phyloP scores from a whole-genome alignment of 2,329 filamentous ascomycete genomes.

The Paecilomyces variotii region DNA sequence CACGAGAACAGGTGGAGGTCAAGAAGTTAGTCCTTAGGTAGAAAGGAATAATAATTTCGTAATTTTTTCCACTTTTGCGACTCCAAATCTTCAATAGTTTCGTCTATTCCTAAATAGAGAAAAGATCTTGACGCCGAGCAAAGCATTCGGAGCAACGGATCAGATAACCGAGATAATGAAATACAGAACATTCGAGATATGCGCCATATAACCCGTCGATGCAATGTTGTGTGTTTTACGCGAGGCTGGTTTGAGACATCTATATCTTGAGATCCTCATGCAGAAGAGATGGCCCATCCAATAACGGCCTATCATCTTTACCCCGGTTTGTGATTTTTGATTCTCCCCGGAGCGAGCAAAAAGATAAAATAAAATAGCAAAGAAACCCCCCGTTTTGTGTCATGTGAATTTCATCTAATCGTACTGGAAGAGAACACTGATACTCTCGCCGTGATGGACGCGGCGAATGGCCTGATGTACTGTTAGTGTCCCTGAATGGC shows the following conservation, averaged over 20 bases:
- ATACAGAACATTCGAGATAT: not conserved
- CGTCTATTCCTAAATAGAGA: not conserved
- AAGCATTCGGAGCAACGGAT: not conserved
- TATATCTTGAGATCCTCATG: not conserved
- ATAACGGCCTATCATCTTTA: not conserved
- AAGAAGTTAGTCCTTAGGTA: not conserved
- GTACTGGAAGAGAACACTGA: constrained; percentile 88
- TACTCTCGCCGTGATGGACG: constrained; percentile 95
- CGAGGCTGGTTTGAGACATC: not conserved
- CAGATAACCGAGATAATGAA: not conserved
- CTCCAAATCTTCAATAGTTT: not conserved
- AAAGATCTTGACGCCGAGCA: not conserved
- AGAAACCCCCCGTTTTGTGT: not conserved
- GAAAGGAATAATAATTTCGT: no score
- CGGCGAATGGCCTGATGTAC: constrained; percentile 67
- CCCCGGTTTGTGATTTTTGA: not conserved
- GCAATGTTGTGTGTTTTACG: not conserved
- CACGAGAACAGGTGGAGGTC: not conserved
- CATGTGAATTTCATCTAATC: constrained; percentile 41
- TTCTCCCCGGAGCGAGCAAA: not conserved
- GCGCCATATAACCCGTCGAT: not conserved
- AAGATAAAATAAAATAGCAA: not conserved
- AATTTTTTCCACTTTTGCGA: not conserved
- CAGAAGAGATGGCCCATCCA: not conserved
- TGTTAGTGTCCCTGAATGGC: constrained; percentile 19